Conservation (phyloP, 768 basidiomycete genomes). For the Lactarius vividus region DNA sequence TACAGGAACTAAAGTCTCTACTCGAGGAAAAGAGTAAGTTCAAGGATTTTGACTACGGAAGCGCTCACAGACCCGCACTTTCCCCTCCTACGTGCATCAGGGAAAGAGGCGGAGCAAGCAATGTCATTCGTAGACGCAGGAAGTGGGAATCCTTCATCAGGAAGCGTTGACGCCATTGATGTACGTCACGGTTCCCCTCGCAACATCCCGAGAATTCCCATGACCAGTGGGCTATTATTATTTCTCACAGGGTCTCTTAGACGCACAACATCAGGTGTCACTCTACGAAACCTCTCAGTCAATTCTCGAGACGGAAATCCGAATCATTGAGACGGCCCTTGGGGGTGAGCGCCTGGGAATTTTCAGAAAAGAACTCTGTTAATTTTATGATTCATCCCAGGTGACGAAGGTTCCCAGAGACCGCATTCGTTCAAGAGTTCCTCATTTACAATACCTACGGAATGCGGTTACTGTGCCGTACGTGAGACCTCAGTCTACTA, state of each 20-base stretch:
- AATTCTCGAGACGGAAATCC: constrained; percentile 62
- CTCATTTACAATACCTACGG: constrained; percentile 81
- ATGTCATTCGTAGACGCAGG: constrained; percentile 47
- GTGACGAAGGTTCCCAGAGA: constrained; percentile 65
- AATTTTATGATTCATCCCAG: constrained; percentile 37
- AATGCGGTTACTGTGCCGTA: constrained; percentile 68
- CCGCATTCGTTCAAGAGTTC: constrained; percentile 84
- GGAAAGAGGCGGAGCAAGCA: constrained; percentile 53
- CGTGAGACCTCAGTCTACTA: neutral
- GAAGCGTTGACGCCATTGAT: constrained; percentile 55
- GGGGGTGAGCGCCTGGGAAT: constrained; percentile 47
- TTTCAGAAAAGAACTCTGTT: neutral
- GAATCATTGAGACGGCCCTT: constrained; percentile 56
- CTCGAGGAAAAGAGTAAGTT: constrained; percentile 61
- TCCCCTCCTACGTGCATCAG: constrained; percentile 36
- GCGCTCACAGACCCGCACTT: constrained; percentile 8
- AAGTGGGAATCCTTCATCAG: constrained; percentile 47
- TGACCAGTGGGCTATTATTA: constrained; percentile 5
- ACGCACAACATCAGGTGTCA: constrained; percentile 57
- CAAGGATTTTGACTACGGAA: constrained; percentile 17
- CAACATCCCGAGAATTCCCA: constrained; percentile 13
- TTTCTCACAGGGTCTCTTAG: constrained; percentile 53
- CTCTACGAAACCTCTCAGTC: constrained; percentile 54
- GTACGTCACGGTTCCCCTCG: constrained; percentile 42
- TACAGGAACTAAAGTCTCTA: constrained; percentile 58